phyloP scores from a whole-genome alignment of 2,329 filamentous ascomycete species.

The Aspergillaceae sp. region DNA sequence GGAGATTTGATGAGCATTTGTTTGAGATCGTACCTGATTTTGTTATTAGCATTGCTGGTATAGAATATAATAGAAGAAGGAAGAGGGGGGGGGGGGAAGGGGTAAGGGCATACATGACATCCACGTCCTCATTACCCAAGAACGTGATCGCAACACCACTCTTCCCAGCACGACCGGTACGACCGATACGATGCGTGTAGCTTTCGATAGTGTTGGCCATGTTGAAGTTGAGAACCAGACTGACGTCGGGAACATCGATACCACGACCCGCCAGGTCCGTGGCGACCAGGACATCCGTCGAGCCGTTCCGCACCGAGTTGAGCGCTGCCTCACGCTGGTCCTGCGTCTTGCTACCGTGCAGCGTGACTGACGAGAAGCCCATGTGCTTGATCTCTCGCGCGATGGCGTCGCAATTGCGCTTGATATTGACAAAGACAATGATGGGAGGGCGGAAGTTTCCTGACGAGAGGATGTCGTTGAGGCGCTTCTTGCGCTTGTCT shows the following conservation, averaged over 20 bases:
- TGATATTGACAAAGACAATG: conserved; percentile 99
- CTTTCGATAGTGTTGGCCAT: conserved; percentile 90
- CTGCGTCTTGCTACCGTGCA: conserved; percentile 95
- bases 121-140: conserved; percentile 78
- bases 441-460: conserved; percentile 78
- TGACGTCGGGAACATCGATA: conserved; percentile 95
- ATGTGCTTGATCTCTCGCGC: conserved; percentile 89
- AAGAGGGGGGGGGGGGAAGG: not conserved
- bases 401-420: conserved; percentile 93
- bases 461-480: conserved; percentile 79
- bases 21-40: conserved; percentile 64
- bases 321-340: conserved; percentile 94
- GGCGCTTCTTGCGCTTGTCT: conserved; percentile 91
- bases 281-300: conserved; percentile 81
- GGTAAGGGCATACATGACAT: conserved; percentile 58
- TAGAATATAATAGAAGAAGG: not conserved
- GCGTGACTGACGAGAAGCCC: conserved; percentile 80
- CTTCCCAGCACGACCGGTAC: conserved; percentile 96
- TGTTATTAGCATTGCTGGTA: not conserved
- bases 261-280: conserved; percentile 93
- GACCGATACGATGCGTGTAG: conserved; percentile 93
- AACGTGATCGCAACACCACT: conserved; percentile 95
- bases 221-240: conserved; percentile 96
- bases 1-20: conserved; percentile 90
- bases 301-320: conserved; percentile 69